These are phyloP conservation scores for Rhizoclosmatium sp. DNA, from an alignment of 192 early-diverging fungal species.

Conservation along the genomic window DNA sequence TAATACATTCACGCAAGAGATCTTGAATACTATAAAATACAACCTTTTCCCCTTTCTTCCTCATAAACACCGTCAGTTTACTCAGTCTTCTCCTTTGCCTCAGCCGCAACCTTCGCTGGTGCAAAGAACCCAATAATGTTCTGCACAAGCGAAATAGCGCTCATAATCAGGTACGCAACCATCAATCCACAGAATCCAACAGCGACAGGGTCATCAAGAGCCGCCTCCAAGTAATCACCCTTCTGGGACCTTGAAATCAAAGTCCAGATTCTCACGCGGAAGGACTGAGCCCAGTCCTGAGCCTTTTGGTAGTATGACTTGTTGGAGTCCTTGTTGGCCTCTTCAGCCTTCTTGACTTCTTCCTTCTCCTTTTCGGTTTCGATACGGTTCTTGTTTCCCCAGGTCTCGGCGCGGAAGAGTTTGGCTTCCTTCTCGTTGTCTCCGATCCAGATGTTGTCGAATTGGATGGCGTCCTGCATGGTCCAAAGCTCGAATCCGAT, in stretches of 20 bases:
- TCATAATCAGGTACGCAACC: neutral
- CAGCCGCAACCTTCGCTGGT: neutral
- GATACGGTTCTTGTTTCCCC: slow-evolving; percentile 75
- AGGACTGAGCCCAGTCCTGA: neutral
- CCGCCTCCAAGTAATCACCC: neutral
- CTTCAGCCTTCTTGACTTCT: slow-evolving; percentile 42
- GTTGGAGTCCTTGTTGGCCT: neutral
- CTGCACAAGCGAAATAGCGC: neutral
- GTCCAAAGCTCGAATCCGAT: slow-evolving; percentile 95
- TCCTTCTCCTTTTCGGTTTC: slow-evolving; percentile 75
- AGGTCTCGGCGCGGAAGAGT: slow-evolving; percentile 77
- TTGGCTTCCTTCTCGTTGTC: slow-evolving; percentile 73
- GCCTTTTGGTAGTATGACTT: slow-evolving; percentile 3
- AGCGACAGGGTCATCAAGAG: slow-evolving; percentile 6
- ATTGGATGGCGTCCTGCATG: slow-evolving; percentile 86
- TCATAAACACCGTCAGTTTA: neutral
- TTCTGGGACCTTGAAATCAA: neutral
- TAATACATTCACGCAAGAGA: no score
- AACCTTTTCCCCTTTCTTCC: no score
- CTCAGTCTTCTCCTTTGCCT: slow-evolving; percentile 1
- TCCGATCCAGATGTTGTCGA: slow-evolving; percentile 93
- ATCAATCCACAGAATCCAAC: neutral
- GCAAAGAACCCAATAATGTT: neutral
- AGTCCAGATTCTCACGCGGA: neutral
- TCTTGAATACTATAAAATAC: no score